These are phyloP conservation scores for Candida anglica DNA, from an alignment of 805 yeast genomes.

Conservation along the genomic window DNA sequence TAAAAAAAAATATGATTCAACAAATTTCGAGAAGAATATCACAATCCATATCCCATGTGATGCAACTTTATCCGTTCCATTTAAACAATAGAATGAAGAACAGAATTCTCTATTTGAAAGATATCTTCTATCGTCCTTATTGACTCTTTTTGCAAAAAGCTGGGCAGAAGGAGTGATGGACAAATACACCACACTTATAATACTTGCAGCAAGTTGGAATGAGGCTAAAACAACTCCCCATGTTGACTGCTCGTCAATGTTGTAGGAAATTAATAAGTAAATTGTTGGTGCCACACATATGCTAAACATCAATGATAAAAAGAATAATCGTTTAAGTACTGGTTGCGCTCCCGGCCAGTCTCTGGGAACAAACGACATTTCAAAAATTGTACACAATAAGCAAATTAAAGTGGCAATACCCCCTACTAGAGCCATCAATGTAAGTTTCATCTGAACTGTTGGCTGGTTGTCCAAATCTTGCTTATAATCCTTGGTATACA, in stretches of 20 bases:
- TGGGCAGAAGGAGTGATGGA: constrained; percentile 60
- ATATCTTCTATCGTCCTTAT: constrained; percentile 31
- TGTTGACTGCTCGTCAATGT: constrained; percentile 25
- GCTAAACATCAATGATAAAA: constrained; percentile 39
- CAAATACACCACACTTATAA: constrained; percentile 51
- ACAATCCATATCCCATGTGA: constrained; percentile 69
- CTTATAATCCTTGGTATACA: constrained; percentile 58
- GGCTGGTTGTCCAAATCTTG: constrained; percentile 59
- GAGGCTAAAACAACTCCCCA: constrained; percentile 44
- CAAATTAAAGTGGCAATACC: constrained; percentile 55
- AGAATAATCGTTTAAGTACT: constrained; percentile 42
- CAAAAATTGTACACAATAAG: constrained; percentile 52
- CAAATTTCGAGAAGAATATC: constrained; percentile 63
- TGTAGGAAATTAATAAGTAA: constrained; percentile 42
- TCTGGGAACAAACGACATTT: constrained; percentile 64
- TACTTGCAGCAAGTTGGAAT: constrained; percentile 53
- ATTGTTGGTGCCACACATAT: constrained; percentile 49
- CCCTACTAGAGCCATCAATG: constrained; percentile 68
- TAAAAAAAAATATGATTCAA: constrained; percentile 76
- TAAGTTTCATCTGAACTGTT: constrained; percentile 46
- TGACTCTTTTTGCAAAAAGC: constrained; percentile 42
- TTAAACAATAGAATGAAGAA: constrained; percentile 49
- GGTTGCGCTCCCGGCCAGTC: constrained; percentile 71
- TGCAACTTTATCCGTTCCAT: constrained; percentile 52
- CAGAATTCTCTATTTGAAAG: constrained; percentile 59